phyloP scores from a whole-genome alignment of 1,139 yeast species.

The Yamadazyma mexicana region DNA sequence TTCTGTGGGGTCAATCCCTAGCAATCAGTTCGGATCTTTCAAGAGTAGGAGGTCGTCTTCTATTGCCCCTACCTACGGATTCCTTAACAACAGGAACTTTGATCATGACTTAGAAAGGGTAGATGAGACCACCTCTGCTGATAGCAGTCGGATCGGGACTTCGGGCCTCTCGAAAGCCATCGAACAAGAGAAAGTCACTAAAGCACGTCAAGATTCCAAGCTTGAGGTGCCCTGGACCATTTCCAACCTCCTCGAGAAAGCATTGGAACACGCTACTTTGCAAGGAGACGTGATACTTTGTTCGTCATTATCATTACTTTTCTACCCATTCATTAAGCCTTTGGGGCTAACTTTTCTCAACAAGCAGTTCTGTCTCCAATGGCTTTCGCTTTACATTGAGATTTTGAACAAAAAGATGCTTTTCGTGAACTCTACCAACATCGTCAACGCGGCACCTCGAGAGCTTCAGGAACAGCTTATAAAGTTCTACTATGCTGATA shows the following conservation, averaged over 20 bases:
- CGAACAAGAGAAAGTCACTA: conserved; percentile 10
- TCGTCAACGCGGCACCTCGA: conserved; percentile 49
- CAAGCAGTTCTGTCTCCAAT: conserved; percentile 43
- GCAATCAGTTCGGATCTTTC: conserved; percentile 18
- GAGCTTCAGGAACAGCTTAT: conserved; percentile 30
- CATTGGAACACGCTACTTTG: conserved; percentile 52
- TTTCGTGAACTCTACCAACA: conserved; percentile 58
- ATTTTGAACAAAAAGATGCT: conserved; percentile 51
- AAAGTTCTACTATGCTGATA: conserved; percentile 13
- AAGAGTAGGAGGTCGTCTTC: conserved; percentile 25
- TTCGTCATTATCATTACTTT: conserved; percentile 59
- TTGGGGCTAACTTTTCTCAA: conserved; percentile 19
- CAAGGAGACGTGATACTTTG: conserved; percentile 71
- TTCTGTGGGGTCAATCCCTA: conserved; percentile 14
- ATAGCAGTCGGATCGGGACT: conserved; percentile 10
- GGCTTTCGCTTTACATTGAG: conserved; percentile 60
- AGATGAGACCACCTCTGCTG: conserved; percentile 12
- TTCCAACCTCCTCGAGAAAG: conserved; percentile 34
- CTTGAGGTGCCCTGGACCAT: conserved; percentile 32
- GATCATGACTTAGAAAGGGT: conserved; percentile 16
- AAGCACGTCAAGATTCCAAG: not conserved
- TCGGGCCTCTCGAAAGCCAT: conserved; percentile 37
- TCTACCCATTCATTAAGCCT: conserved; percentile 31
- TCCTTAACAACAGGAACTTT: conserved; percentile 11
- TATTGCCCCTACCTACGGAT: conserved; percentile 20